A percentile compares a stretch with the other conserved stretches of the same genome.
These are phyloP conservation scores for Carex arenaria DNA, from an alignment of 202 grass and related monocot species.

Conservation along the genomic window DNA sequence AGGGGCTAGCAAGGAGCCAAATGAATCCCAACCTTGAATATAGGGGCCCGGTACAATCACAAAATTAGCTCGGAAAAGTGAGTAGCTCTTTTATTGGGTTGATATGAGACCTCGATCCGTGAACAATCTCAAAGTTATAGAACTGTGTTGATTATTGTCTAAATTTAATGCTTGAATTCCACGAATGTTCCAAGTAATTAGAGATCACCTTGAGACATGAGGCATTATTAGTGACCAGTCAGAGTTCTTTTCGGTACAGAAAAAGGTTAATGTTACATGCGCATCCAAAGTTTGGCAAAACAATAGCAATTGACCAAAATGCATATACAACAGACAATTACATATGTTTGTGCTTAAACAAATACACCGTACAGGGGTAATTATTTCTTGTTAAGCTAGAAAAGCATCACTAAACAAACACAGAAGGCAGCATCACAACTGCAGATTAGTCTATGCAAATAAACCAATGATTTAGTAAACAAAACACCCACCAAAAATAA, in stretches of 20 bases:
- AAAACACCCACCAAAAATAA: background rate
- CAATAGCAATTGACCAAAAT: background rate
- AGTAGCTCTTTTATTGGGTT: no score
- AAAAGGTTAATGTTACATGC: background rate
- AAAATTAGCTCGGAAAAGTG: no score
- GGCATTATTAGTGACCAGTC: background rate
- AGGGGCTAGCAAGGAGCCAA: no score
- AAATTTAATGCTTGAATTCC: background rate
- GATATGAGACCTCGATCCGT: no score
- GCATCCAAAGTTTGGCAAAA: background rate
- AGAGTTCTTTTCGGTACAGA: background rate
- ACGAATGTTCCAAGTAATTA: background rate
- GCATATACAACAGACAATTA: background rate
- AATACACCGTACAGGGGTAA: background rate
- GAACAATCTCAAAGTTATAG: background rate
- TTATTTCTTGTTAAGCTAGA: background rate
- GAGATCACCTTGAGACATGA: no score
- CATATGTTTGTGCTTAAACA: background rate
- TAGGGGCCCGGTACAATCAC: no score
- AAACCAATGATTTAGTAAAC: constrained; percentile 5
- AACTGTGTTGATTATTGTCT: background rate
- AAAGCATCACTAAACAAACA: background rate
- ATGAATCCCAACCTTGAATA: no score
- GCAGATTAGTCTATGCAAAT: background rate
- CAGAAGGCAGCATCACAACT: background rate